Evolutionary conservation across 208 protist species (phyloP), one percentile per base, ranked within the genome.

Genomic region (Plasmodiophora brassicae): DNA sequence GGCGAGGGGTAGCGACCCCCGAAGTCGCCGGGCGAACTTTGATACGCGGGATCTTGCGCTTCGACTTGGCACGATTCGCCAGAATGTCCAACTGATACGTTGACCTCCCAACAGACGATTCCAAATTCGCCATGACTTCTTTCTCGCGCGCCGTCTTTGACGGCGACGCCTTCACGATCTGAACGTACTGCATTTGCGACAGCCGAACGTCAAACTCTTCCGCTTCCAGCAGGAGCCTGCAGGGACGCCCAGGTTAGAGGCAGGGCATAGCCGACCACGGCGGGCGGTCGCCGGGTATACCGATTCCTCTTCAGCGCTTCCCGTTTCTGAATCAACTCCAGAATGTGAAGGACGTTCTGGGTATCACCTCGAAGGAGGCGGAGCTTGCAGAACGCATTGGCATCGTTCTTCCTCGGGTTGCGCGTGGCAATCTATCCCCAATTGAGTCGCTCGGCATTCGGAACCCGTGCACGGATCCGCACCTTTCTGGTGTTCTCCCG

Each of bases 181-280:
- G 5, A 5, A 8, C 65, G n/a, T 78, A 78, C 41, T n/a, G n/a
- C 10, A 38, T 78, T 32, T 78, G 14, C 10, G 14, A 38, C 5
- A 78, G n/a, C 32, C 65, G 65, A 78, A 78, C 5, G n/a, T 78
- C 65, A 38, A 78, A 78, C 20, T 5, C n/a, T 78, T 78, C 65
- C 20, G 65, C n/a, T 78, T 78, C 65, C 5, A 78, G n/a, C n/a
- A 78, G n/a, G 32, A 78, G n/a, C n/a, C 65, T 78, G 50, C 32
- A 38, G 5, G n/a, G 41, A 88, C 22, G 22, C 45, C 5, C 78
- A 45, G 50, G 92, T 93, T 57, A 14, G 20, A 10, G 71, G 53
- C 50, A 57, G 50, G 41, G 41, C 32, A 78, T 78, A 78, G 41
- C 20, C 65, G 65, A 5, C n/a, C n/a, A 32, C 32, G 5, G 5